Evolutionary conservation across 1,139 yeast genomes (phyloP), one percentile per base, ranked within the genome.

Genomic region (Suhomyces atakaporum): DNA sequence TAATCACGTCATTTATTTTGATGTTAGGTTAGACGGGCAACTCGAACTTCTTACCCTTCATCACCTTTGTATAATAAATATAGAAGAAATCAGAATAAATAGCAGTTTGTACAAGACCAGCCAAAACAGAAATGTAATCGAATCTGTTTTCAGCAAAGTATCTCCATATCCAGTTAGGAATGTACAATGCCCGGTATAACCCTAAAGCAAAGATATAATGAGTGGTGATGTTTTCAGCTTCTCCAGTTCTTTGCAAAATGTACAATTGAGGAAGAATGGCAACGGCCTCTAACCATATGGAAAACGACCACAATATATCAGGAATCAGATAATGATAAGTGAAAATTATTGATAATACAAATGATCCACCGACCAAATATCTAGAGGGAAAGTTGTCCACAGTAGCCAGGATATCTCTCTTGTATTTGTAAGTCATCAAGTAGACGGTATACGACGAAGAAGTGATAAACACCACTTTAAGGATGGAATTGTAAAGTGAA

Each of bases 191-290:
- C 50, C 98, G 75, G 69, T 92, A 92, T 7, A 84, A 49, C 11
- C 98, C 98, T 56, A 92, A 70, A 2, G 97, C 96, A 61, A 90
- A 89, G 46, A 92, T 87, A 62, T 92, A 92, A 61, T 92, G 97
- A 35, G 85, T 77, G 11, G 97, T 92, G 53, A 92, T 70, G 44
- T 85, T 77, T 59, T 85, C 86, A 2, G 97, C 94, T 54, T 85
- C 85, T 11, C 97, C 97, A 2, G 94, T 81, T 49, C 86, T 83
- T 56, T 90, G 96, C 43, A 92, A 72, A 76, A 92, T 79, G 61
- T 82, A 89, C 57, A 92, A 70, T 63, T 92, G 98, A 4, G 98
- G 98, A 42, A 92, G 64, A 39, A 92, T 88, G 12, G 96, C 95
- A 31, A 87, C 87, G 29, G 92, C 77, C 62, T 92, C 98, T 37